Percentiles rank a stretch among this genome's conserved stretches.
phyloP scores from a whole-genome alignment of 768 basidiomycete species.

The Lactarius evosmus region DNA sequence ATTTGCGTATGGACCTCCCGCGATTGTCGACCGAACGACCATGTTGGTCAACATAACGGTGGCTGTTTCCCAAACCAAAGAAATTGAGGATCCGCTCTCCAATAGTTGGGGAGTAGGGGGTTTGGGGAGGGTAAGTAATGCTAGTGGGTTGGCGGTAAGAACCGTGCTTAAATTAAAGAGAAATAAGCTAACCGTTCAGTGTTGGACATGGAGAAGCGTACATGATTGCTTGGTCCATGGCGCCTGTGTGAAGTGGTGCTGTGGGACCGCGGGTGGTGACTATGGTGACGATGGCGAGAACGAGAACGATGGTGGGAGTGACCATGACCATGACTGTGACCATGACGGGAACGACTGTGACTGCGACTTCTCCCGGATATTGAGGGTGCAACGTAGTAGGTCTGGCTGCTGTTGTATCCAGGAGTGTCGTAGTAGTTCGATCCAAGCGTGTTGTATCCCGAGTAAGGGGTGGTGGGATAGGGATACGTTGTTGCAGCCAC shows the following conservation, averaged over 20 bases:
- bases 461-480: slow-evolving; percentile 29
- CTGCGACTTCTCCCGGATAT: slow-evolving; percentile 25
- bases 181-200: not conserved
- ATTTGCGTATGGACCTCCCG: slow-evolving; percentile 11
- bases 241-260: slow-evolving; percentile 15
- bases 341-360: slow-evolving; percentile 27
- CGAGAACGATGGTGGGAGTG: slow-evolving; percentile 19
- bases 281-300: slow-evolving; percentile 10
- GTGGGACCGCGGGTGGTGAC: slow-evolving; percentile 25
- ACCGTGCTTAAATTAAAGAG: not conserved
- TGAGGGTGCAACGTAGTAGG: slow-evolving; percentile 27
- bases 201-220: slow-evolving; percentile 9
- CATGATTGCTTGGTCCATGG: slow-evolving; percentile 20
- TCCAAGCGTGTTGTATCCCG: slow-evolving; percentile 22
- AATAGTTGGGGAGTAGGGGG: slow-evolving; percentile 30
- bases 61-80: slow-evolving; percentile 35
- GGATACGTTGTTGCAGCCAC: slow-evolving; percentile 25
- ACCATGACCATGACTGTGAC: slow-evolving; percentile 22
- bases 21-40: slow-evolving; percentile 38
- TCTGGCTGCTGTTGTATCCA: slow-evolving; percentile 9
- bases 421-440: slow-evolving; percentile 13
- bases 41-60: slow-evolving; percentile 43
- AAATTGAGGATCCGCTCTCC: slow-evolving; percentile 41
- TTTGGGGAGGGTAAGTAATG: slow-evolving; percentile 1
- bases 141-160: slow-evolving; percentile 20